These are phyloP conservation scores for Ensete glaucum DNA, from an alignment of 176 grass and related monocot species.

Conservation along the genomic window DNA sequence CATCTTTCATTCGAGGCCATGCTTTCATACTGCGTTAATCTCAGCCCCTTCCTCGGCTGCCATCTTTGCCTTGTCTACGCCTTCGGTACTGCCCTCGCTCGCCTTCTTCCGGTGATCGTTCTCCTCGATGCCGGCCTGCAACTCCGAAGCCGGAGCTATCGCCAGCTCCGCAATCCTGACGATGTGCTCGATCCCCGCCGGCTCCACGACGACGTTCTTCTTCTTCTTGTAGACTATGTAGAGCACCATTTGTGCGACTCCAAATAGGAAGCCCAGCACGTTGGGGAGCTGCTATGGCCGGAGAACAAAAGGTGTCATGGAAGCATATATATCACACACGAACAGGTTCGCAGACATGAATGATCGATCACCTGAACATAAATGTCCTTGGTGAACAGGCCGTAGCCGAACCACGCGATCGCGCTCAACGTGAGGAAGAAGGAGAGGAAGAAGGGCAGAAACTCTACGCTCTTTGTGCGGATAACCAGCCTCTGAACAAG, in stretches of 20 bases:
- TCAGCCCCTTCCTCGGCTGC: not conserved
- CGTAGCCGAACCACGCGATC: constrained; percentile 73
- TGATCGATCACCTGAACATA: constrained; percentile 43
- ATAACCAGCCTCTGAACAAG: constrained; percentile 55
- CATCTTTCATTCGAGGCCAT: no score
- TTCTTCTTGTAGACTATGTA: constrained; percentile 55
- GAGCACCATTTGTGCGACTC: constrained; percentile 55
- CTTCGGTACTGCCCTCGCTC: not conserved
- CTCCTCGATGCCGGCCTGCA: not conserved
- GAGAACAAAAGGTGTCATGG: not conserved
- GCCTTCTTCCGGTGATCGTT: not conserved
- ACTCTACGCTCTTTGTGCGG: constrained; percentile 68
- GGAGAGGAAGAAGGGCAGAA: constrained; percentile 86
- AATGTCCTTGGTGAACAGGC: constrained; percentile 65
- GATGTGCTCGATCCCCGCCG: not conserved
- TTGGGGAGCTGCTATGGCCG: constrained; percentile 47
- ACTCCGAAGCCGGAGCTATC: not conserved
- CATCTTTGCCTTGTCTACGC: not conserved
- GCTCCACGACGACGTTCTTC: not conserved
- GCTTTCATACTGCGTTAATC: not conserved
- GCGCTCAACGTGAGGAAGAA: constrained; percentile 64
- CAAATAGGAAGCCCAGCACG: constrained; percentile 69
- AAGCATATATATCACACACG: not conserved
- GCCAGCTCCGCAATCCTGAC: not conserved
- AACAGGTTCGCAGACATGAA: not conserved